These are phyloP conservation scores for Helianthus tuberosus DNA, from an alignment of 129 eudicot species.

Conservation along the genomic window DNA sequence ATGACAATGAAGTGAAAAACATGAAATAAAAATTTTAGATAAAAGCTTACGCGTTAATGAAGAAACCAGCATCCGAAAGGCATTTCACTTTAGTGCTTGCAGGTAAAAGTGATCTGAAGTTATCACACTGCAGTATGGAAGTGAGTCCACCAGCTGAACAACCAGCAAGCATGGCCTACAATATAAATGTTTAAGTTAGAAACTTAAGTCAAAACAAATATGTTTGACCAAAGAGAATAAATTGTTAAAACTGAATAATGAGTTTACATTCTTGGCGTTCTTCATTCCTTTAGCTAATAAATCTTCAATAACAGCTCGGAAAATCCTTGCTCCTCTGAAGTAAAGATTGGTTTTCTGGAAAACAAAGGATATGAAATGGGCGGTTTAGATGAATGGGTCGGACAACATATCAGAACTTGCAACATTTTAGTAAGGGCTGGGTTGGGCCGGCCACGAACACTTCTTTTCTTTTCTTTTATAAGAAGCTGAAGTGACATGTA, in stretches of 20 bases:
- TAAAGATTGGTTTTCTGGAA: constrained; percentile 69
- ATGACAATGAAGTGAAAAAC: not conserved
- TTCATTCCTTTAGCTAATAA: constrained; percentile 89
- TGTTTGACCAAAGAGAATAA: not conserved
- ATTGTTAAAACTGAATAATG: constrained; percentile 14
- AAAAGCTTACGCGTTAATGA: constrained; percentile 71
- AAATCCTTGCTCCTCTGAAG: constrained; percentile 88
- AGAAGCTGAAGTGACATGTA: too few relatives aligned
- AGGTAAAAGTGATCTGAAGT: constrained; percentile 73
- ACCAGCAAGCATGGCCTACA: constrained; percentile 81
- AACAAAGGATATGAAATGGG: not conserved
- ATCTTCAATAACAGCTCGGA: constrained; percentile 81
- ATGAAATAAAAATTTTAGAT: not conserved
- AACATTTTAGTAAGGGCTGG: not conserved
- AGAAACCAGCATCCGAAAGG: constrained; percentile 87
- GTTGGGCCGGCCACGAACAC: not conserved
- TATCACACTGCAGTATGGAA: constrained; percentile 84
- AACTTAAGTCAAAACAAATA: not conserved
- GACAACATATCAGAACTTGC: not conserved
- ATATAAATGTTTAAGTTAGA: constrained; percentile 1
- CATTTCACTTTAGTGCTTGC: constrained; percentile 75
- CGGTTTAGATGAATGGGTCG: not conserved
- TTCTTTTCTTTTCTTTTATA: not conserved
- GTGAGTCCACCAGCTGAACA: constrained; percentile 98
- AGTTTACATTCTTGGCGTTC: constrained; percentile 74